Evolutionary conservation across 495 filamentous ascomycete genomes (phyloP).

Genomic region (Podospora anserina): DNA sequence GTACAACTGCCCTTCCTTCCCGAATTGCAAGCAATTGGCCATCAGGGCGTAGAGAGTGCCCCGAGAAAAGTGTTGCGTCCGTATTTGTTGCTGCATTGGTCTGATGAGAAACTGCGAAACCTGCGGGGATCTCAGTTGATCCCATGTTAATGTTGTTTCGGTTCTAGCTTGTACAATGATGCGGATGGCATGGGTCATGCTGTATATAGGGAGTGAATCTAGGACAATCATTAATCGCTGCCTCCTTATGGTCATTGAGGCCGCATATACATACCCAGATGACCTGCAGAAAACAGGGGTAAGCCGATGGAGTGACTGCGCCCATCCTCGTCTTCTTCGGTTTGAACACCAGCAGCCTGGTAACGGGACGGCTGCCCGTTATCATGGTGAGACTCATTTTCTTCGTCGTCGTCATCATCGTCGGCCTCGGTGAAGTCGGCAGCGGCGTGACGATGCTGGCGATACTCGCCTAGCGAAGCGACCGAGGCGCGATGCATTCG

Average conservation of each 20-base stretch:
- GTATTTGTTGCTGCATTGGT: constrained; percentile 80
- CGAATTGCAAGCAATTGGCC: constrained; percentile 90
- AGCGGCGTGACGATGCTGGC: constrained; percentile 47
- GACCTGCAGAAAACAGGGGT: constrained; percentile 77
- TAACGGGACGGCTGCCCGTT: constrained; percentile 36
- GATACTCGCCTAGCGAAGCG: constrained; percentile 28
- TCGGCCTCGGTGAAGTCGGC: constrained; percentile 57
- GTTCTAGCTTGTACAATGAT: constrained; percentile 74
- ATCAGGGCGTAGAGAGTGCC: constrained; percentile 86
- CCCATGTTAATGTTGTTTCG: constrained; percentile 92
- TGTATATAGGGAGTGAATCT: constrained; percentile 75
- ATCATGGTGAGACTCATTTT: constrained; percentile 45
- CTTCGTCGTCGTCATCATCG: constrained; percentile 51
- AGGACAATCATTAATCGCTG: neutral
- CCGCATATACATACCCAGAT: constrained; percentile 60
- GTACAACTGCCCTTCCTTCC: constrained; percentile 75
- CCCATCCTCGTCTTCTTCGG: constrained; percentile 52
- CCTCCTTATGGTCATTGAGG: neutral
- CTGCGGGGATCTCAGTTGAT: constrained; percentile 89
- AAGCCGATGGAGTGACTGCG: constrained; percentile 57
- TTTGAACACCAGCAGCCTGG: constrained; percentile 14
- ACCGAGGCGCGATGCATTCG: constrained; percentile 19
- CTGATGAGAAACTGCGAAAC: constrained; percentile 94
- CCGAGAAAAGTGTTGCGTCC: constrained; percentile 72
- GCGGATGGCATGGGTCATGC: constrained; percentile 82